A percentile compares a stretch with the other conserved stretches of the same genome.
phyloP scores from a whole-genome alignment of 768 basidiomycete genomes.

The Auricularia heimuer region DNA sequence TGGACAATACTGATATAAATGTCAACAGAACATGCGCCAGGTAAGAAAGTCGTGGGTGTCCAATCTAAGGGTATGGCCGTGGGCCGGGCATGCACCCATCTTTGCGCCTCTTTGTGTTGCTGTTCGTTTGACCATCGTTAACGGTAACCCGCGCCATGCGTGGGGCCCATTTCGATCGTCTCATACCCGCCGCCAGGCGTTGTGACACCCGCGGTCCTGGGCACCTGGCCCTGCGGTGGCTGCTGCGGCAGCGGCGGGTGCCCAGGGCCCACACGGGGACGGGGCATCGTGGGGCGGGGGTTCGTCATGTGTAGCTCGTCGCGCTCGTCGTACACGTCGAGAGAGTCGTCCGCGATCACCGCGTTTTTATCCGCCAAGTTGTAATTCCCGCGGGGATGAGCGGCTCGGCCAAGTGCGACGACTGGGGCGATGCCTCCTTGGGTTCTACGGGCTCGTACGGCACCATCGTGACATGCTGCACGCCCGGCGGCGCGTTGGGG shows the following conservation, averaged over 20 bases:
- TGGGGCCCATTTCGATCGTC: background rate
- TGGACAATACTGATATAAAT: too few relatives aligned
- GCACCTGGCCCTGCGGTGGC: background rate
- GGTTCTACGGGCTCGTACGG: constrained; percentile 55
- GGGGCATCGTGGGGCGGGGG: constrained; percentile 5
- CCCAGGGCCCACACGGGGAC: background rate
- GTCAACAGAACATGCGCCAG: too few relatives aligned
- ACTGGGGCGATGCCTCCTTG: constrained; percentile 22
- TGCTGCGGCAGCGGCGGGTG: background rate
- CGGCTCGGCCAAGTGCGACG: constrained; percentile 21
- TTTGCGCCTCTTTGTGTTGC: background rate
- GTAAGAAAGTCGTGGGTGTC: too few relatives aligned
- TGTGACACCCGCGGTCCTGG: background rate
- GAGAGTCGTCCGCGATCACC: constrained; percentile 28
- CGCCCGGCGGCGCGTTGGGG: constrained; percentile 43
- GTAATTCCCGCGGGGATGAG: constrained; percentile 31
- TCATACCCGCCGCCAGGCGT: background rate
- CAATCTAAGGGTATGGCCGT: constrained; percentile 5
- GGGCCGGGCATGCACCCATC: constrained; percentile 15
- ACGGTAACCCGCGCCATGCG: background rate
- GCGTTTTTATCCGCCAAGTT: constrained; percentile 43
- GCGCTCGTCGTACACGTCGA: constrained; percentile 23
- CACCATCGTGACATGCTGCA: constrained; percentile 55
- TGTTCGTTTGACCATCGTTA: background rate
- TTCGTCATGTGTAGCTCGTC: constrained; percentile 14